Conservation (phyloP, 768 basidiomycete species). For the Udeniomyces megalosporus region DNA sequence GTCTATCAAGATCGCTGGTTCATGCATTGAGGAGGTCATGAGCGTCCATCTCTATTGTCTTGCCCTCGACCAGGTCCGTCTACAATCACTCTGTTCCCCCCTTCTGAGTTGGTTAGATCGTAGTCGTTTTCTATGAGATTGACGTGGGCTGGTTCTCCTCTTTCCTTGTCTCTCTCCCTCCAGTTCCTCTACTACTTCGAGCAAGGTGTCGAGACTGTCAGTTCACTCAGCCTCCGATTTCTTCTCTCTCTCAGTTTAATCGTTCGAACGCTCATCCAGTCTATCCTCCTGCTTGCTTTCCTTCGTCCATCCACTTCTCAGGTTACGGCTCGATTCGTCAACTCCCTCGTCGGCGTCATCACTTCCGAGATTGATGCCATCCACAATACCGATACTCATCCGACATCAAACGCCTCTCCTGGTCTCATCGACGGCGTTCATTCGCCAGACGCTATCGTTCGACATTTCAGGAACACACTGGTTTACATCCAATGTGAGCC, state of each 20-base stretch:
- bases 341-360: slow-evolving; percentile 88
- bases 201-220: slow-evolving; percentile 73
- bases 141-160: neutral
- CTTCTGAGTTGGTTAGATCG: too few species aligned
- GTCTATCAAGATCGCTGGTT: slow-evolving; percentile 85
- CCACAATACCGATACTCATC: slow-evolving; percentile 70
- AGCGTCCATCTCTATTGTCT: slow-evolving; percentile 93
- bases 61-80: slow-evolving; percentile 55
- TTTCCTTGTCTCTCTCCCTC: slow-evolving; percentile 57
- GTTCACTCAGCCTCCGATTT: slow-evolving; percentile 26
- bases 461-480: slow-evolving; percentile 86
- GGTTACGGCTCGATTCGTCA: slow-evolving; percentile 91
- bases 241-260: neutral
- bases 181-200: slow-evolving; percentile 56
- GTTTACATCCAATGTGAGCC: slow-evolving; percentile 47
- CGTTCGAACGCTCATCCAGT: neutral
- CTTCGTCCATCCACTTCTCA: slow-evolving; percentile 52
- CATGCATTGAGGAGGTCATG: slow-evolving; percentile 89
- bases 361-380: slow-evolving; percentile 86
- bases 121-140: neutral
- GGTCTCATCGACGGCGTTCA: slow-evolving; percentile 84
- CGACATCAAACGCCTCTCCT: slow-evolving; percentile 58
- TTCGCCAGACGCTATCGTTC: slow-evolving; percentile 74
- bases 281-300: neutral
- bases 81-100: too few species aligned